Evolutionary conservation across 495 filamentous ascomycete genomes (phyloP).

Genomic region (Aspergillus carlsbadensis): DNA sequence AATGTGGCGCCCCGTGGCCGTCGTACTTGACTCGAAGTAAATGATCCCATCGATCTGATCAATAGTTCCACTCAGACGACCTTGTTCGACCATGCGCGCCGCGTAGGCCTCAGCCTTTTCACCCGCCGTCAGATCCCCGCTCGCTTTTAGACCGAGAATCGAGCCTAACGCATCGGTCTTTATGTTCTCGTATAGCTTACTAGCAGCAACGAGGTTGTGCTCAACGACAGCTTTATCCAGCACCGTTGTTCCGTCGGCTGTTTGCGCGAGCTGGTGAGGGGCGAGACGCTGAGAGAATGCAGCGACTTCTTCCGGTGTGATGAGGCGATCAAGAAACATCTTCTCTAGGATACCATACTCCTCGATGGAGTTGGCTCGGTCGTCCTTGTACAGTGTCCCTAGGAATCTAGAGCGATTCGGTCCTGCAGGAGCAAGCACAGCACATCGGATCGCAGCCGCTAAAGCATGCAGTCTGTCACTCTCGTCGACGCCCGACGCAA

Average conservation of each 20-base stretch:
- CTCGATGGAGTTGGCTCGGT: constrained; percentile 69
- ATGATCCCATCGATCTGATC: constrained; percentile 93
- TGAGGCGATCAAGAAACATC: constrained; percentile 90
- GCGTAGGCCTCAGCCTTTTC: constrained; percentile 90
- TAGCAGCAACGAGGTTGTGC: constrained; percentile 87
- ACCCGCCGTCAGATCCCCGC: constrained; percentile 50
- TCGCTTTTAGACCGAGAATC: constrained; percentile 63
- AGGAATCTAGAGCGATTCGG: constrained; percentile 77
- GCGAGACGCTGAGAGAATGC: constrained; percentile 78
- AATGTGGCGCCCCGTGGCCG: constrained; percentile 65
- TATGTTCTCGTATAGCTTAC: constrained; percentile 88
- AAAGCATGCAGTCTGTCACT: constrained; percentile 82
- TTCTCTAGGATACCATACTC: constrained; percentile 93
- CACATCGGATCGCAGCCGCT: constrained; percentile 86
- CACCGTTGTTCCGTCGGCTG: constrained; percentile 86
- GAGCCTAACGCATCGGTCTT: constrained; percentile 71
- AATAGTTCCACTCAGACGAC: constrained; percentile 79
- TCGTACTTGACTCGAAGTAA: constrained; percentile 68
- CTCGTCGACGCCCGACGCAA: constrained; percentile 73
- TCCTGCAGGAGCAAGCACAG: constrained; percentile 90
- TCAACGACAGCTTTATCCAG: constrained; percentile 93
- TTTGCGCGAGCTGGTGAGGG: constrained; percentile 86
- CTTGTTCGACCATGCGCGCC: constrained; percentile 93
- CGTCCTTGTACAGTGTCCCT: constrained; percentile 89
- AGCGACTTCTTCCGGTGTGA: constrained; percentile 75